Evolutionary conservation across 1,284 basidiomycete genomes (phyloP).

Genomic region (Cutaneotrichosporon sp.): DNA sequence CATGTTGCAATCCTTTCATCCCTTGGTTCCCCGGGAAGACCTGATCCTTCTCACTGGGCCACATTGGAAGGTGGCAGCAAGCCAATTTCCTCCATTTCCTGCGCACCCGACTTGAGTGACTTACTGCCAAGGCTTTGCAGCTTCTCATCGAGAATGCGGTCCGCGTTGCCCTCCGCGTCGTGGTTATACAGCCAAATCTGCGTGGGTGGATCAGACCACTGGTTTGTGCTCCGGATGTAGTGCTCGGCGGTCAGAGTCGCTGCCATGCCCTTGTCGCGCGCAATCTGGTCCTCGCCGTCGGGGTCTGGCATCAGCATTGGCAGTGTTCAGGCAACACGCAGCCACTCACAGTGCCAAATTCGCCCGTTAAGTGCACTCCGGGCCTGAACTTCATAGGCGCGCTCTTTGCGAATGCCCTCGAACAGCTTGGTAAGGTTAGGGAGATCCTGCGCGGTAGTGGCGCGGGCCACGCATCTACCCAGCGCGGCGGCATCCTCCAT

Average conservation of each 20-base stretch:
- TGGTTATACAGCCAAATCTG: constrained; percentile 16
- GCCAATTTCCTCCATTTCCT: constrained; percentile 4
- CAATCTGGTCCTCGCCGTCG: constrained; percentile 10
- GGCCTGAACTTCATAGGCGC: constrained; percentile 12
- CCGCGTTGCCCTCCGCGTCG: constrained; percentile 10
- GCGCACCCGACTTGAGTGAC: not conserved
- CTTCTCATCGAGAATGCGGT: constrained; percentile 1
- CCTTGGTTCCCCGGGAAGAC: too few species aligned
- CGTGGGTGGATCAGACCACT: constrained; percentile 16
- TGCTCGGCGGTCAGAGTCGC: constrained; percentile 6
- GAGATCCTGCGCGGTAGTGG: not conserved
- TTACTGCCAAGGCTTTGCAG: not conserved
- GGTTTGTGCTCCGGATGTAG: constrained; percentile 17
- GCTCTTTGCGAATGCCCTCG: constrained; percentile 5
- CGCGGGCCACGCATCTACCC: constrained; percentile 10
- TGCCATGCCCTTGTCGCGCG: constrained; percentile 14
- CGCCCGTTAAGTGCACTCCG: constrained; percentile 13
- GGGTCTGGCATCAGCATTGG: constrained; percentile 2
- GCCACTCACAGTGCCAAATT: constrained; percentile 13
- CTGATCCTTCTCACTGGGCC: too few species aligned
- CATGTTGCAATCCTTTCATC: too few species aligned
- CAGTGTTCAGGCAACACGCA: not conserved
- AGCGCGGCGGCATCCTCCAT: constrained; percentile 19
- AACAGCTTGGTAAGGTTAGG: constrained; percentile 2
- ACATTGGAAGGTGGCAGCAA: too few species aligned